These are phyloP conservation scores for Rosa persica DNA, from an alignment of 306 rosid species.

Conservation along the genomic window DNA sequence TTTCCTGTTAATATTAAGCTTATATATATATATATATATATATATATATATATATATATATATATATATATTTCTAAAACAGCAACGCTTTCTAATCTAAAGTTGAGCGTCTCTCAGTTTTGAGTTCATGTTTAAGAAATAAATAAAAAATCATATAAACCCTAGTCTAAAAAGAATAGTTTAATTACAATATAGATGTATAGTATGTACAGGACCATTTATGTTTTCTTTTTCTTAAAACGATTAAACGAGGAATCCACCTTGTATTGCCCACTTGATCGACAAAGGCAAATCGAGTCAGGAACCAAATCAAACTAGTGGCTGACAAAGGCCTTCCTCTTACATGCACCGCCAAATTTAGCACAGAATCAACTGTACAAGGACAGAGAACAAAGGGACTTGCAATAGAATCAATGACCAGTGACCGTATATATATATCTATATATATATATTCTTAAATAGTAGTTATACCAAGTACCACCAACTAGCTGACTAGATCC, in stretches of 20 bases:
- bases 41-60: too few relatives aligned
- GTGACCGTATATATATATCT: neutral
- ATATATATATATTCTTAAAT: neutral
- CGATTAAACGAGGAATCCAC: neutral
- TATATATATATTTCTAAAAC: neutral
- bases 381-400: neutral
- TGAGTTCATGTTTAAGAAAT: neutral
- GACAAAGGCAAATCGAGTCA: neutral
- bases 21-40: too few relatives aligned
- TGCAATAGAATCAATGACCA: neutral
- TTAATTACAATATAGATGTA: neutral
- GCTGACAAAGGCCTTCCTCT: neutral
- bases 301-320: constrained; percentile 9
- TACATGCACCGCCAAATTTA: neutral
- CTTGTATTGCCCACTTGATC: neutral
- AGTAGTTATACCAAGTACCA: neutral
- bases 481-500: neutral
- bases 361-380: neutral
- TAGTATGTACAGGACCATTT: neutral
- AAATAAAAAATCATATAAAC: neutral
- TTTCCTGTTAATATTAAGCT: neutral
- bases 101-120: neutral
- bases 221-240: neutral
- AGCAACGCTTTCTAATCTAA: neutral
- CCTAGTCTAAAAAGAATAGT: neutral